A percentile compares a stretch with the other conserved stretches of the same genome.
Evolutionary conservation across 2,329 filamentous ascomycete species (phyloP).

Genomic region (Chrysoporthe puriensis): DNA sequence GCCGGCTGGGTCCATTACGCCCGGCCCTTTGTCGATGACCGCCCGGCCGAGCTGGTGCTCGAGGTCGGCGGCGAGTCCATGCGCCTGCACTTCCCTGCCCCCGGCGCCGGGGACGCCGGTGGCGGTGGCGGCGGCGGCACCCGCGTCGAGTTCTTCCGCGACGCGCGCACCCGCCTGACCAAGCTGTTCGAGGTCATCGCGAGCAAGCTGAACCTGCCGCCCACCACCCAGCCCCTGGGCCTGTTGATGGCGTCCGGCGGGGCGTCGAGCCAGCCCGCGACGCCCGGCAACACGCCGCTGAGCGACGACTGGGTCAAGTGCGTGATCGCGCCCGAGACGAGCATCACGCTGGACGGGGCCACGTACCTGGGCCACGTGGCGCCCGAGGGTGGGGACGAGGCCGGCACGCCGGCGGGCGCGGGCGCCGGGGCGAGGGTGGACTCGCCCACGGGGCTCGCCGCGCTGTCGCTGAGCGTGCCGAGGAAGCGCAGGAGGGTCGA

Average conservation of each 20-base stretch:
- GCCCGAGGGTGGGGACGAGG: constrained; percentile 9
- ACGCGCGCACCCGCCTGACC: constrained; percentile 70
- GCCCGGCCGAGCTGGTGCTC: constrained; percentile 72
- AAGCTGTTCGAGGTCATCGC: constrained; percentile 81
- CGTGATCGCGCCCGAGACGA: constrained; percentile 61
- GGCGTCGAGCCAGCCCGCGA: constrained; percentile 62
- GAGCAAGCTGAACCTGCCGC: constrained; percentile 74
- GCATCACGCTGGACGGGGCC: constrained; percentile 62
- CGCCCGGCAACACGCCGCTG: constrained; percentile 70
- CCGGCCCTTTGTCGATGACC: constrained; percentile 82
- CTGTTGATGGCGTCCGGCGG: constrained; percentile 70
- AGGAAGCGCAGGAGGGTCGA: constrained; percentile 50
- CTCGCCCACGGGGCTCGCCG: constrained; percentile 36
- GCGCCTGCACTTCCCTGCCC: constrained; percentile 51
- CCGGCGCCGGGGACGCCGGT: constrained; percentile 29
- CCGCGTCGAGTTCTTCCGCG: constrained; percentile 74
- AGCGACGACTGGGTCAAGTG: constrained; percentile 73
- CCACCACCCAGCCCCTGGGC: constrained; percentile 62
- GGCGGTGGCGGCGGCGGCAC: constrained; percentile 34
- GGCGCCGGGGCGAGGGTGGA: constrained; percentile 30
- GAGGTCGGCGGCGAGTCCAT: constrained; percentile 75
- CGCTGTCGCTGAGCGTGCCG: constrained; percentile 39
- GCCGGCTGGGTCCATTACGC: constrained; percentile 73
- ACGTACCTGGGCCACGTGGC: constrained; percentile 39
- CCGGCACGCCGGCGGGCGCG: constrained; percentile 34